phyloP scores from a whole-genome alignment of 768 basidiomycete genomes.

The Leccinum sublutescens region DNA sequence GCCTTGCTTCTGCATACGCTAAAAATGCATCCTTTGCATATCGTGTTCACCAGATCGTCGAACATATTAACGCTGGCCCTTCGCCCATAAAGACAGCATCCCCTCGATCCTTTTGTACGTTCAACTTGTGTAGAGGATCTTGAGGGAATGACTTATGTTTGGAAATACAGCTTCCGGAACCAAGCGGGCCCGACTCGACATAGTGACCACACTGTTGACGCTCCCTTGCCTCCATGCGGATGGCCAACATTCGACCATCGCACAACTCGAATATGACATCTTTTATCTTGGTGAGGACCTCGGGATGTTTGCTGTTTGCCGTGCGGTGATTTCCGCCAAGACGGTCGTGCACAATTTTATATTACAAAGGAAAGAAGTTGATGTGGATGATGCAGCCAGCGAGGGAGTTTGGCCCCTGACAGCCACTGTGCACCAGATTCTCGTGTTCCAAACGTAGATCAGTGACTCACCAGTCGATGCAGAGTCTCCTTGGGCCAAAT shows the following conservation, averaged over 20 bases:
- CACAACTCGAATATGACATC: constrained; percentile 29
- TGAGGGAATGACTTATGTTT: constrained; percentile 1
- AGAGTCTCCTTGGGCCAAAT: background rate
- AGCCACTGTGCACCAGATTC: constrained; percentile 32
- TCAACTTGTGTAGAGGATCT: background rate
- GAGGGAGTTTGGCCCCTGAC: constrained; percentile 32
- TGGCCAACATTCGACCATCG: background rate
- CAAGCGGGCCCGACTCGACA: constrained; percentile 29
- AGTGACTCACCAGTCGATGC: background rate
- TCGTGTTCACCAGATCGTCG: constrained; percentile 17
- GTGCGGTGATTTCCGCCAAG: constrained; percentile 12
- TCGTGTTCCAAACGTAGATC: constrained; percentile 24
- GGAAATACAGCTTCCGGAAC: constrained; percentile 13
- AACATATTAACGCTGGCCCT: background rate
- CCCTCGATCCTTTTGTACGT: constrained; percentile 18
- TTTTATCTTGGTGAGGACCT: constrained; percentile 27
- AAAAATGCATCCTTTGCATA: constrained; percentile 32
- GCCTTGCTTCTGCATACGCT: constrained; percentile 33
- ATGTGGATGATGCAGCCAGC: constrained; percentile 27
- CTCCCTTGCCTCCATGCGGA: constrained; percentile 28
- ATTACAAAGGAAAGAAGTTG: constrained; percentile 30
- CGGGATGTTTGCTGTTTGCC: constrained; percentile 32
- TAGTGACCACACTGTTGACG: constrained; percentile 22
- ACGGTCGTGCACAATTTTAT: constrained; percentile 31
- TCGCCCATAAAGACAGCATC: constrained; percentile 2